Base-by-base conservation (phyloP, 495 filamentous ascomycete species). In the Penicillium paradoxum region DNA sequence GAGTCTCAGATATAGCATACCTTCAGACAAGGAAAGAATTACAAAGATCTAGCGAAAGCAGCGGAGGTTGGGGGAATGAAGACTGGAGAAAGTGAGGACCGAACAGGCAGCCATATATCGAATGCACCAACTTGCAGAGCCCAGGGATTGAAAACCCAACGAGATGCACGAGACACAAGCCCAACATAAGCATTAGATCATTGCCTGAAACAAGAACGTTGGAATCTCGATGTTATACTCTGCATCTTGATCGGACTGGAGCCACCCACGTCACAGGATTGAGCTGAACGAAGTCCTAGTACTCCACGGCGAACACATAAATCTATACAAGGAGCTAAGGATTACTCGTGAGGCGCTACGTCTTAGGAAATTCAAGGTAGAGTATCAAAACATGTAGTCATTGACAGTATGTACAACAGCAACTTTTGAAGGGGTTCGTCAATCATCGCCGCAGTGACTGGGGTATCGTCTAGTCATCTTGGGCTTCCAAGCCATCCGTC, bases 391-490 rank as follows among this genome's bases (percentile, higher is more conserved):
- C 22, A 45, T 39, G 24, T 34, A 56, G 40, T 62, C 64, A 65
- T 44, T 57, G 56, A 40, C 62, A 61, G 22, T 63, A 69, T 69
- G 41, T 68, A 67, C 60, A 66, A 40, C 55, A 57, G 48, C 53
- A 66, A 62, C 61, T 60, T 63, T 64, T 63, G 49, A 51, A 11
- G 10, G 29, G 34, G 39, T 59, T 70, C 65, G 67, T 70, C 63
- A 72, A 52, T 71, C 68, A 65, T 72, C 60, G 60, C 60, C 51
- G 46, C 42, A 58, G 51, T 57, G 46, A 51, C 63, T 59, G 60
- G 71, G 71, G 71, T 74, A 74, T 74, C 71, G 60, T 74, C 69
- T 74, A 72, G 60, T 62, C 62, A 63, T 66, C 55, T 69, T 63
- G 58, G 60, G 62, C 49, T 51, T 60, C 56, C 55, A 57, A 54